Conservation (phyloP, 106 monocot genomes). For the Dendrobium nobile region DNA sequence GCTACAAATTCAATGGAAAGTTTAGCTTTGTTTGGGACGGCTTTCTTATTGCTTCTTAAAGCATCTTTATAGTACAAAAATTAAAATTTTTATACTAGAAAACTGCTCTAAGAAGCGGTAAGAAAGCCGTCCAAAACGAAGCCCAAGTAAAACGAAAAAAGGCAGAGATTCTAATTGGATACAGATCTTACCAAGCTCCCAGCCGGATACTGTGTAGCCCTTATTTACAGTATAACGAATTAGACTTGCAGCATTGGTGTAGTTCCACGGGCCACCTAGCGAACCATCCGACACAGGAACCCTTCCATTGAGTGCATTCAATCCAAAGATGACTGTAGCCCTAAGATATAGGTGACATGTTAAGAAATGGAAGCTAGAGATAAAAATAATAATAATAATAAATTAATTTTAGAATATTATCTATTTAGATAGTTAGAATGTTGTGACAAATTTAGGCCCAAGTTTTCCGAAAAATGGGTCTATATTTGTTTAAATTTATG, state of each 20-base stretch:
- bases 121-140: no score
- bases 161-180: background rate
- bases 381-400: no score
- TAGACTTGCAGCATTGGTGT: constrained; percentile 62
- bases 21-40: no score
- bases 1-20: no score
- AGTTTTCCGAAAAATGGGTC: no score
- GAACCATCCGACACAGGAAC: constrained; percentile 53
- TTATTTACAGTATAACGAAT: constrained; percentile 67
- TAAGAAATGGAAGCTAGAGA: background rate
- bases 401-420: background rate
- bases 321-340: constrained; percentile 57
- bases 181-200: constrained; percentile 73
- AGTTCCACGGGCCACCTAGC: constrained; percentile 74
- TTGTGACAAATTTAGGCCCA: background rate
- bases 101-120: no score
- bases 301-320: constrained; percentile 84
- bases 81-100: no score
- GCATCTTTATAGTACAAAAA: no score
- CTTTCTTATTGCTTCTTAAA: no score
- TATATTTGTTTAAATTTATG: background rate
- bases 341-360: constrained; percentile 23
- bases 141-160: background rate
- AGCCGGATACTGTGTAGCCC: constrained; percentile 70
- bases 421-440: background rate